Base-by-base conservation (phyloP, 2,329 filamentous ascomycete genomes). In the Clonostachys solani region DNA sequence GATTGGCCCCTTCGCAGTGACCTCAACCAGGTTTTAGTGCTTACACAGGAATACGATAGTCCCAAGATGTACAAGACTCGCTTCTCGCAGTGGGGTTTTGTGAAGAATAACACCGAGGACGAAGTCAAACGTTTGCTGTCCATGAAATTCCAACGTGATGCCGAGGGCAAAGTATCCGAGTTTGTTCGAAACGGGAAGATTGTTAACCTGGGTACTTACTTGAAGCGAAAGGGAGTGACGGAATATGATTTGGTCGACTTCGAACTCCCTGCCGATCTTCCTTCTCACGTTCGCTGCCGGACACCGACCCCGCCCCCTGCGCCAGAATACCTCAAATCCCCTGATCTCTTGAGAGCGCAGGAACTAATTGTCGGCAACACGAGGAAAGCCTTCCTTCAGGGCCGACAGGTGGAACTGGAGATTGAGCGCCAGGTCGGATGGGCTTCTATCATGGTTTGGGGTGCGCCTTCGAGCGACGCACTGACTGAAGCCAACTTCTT, bases 11-110 rank as follows among this genome's bases (percentile, higher is more conserved):
- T 29, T 29, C 23, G 9, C 23, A 29, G 72, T 61, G 13, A 42
- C 29, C 12, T 33, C 34, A 17, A 34, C 42, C 16, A 13, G 19
- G 12, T 5, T 33, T n/a, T 44, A 12, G 16, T 19, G 13, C 12
- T 17, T 10, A 40, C 23, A 16, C 15, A 16, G n/a, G 18, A 12
- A 23, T 45, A 6, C 29, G 40, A 5, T 43, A 77, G 74, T 16
- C 72, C 74, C 16, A 75, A 77, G 52, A 78, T 78, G 74, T 78
- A 78, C 58, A 78, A 78, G 55, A 76, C 74, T n/a, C 64, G 74
- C 19, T 77, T 77, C 54, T 75, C 75, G 13, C 73, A 77, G 50
- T 78, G 74, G 74, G 74, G 74, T 1, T 78, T 78, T 50, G 74
- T 73, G 38, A 78, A 78, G 61, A 77, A 78, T 49, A 77, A 77